Base-by-base conservation (phyloP, 768 basidiomycete genomes). In the Boletus pseudopeckii region DNA sequence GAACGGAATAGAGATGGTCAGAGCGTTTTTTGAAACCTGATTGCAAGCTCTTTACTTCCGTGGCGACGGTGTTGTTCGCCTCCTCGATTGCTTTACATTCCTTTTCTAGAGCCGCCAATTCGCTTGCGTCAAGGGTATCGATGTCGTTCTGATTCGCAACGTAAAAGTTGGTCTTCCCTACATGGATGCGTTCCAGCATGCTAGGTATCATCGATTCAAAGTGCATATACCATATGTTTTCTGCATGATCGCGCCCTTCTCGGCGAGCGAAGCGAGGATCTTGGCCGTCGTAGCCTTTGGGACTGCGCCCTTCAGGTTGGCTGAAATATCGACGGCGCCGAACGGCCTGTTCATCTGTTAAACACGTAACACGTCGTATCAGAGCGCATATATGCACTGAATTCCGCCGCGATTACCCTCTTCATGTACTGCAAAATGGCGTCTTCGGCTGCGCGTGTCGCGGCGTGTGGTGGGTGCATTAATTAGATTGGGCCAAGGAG, bases 271-370 rank as follows among this genome's bases (percentile, higher is more conserved):
- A 3, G 81, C 72, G 14, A 96, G 77, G 43, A 95, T 88, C 73
- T 96, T 97, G 65, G 92, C 91, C 0, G 86, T 85, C 3, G 85
- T 77, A 2, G 90, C 73, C 67, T 97, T 97, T 7, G 90, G 84
- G 5, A 96, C 85, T 10, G 86, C 86, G 47, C 90, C 90, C 70
- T 95, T 95, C 30, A 97, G 74, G 71, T 97, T 97, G 10, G 92
- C 90, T 15, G 89, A 80, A 6, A 96, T 85, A 67, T 97, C 93
- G 34, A 94, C 92, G 55, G 91, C 92, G 8, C 92, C 92, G 64
- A 86, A 95, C 7, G 92, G 92, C n/a, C 92, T 80, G 70, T 96
- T 96, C 83, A 92, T 90, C 90, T 93, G 63, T 34, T 42, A 36
- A 20, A 39, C 44, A n/a, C 26, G 10, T 17, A 32, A 20, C 1